Percentiles rank a stretch among this genome's conserved stretches.
These are phyloP conservation scores for Trichoderma afroharzianum DNA, from an alignment of 2,329 filamentous ascomycete species.

Conservation along the genomic window DNA sequence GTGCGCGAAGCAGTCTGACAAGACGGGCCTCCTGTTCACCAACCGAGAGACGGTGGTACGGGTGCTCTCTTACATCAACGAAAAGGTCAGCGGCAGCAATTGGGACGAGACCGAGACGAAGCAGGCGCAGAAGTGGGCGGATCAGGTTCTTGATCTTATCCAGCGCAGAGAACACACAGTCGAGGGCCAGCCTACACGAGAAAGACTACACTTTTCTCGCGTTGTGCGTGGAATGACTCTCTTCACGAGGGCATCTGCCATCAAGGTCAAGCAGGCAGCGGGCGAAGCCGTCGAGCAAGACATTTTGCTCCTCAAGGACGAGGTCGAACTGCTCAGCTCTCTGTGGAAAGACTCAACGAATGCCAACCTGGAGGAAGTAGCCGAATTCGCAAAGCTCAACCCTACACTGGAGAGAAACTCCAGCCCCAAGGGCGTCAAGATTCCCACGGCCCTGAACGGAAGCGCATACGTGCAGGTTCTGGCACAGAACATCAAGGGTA, in stretches of 20 bases:
- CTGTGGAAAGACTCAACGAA: slow-evolving; percentile 26
- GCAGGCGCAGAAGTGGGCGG: slow-evolving; percentile 44
- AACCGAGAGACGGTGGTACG: slow-evolving; percentile 37
- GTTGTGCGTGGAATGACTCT: slow-evolving; percentile 31
- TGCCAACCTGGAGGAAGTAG: slow-evolving; percentile 22
- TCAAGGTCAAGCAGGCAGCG: slow-evolving; percentile 26
- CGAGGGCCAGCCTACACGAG: slow-evolving; percentile 16
- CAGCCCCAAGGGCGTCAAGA: slow-evolving; percentile 2
- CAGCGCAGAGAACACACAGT: slow-evolving; percentile 40
- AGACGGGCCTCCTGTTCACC: slow-evolving; percentile 45
- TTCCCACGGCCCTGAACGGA: slow-evolving; percentile 23
- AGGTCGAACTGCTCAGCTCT: slow-evolving; percentile 26
- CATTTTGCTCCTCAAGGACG: slow-evolving; percentile 28
- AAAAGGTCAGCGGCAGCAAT: slow-evolving; percentile 38
- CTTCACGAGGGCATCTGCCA: slow-evolving; percentile 28
- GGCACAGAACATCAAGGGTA: slow-evolving; percentile 37
- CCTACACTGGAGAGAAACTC: slow-evolving; percentile 20
- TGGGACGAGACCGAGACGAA: slow-evolving; percentile 36
- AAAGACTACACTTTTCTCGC: slow-evolving; percentile 27
- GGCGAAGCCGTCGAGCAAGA: slow-evolving; percentile 26
- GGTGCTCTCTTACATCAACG: slow-evolving; percentile 29
- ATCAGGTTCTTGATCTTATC: slow-evolving; percentile 48
- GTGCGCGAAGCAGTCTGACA: slow-evolving; percentile 43
- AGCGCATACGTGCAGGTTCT: slow-evolving; percentile 28
- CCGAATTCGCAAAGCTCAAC: slow-evolving; percentile 27